These are phyloP conservation scores for Claviceps maximensis DNA, from an alignment of 2,329 filamentous ascomycete genomes.

Conservation along the genomic window DNA sequence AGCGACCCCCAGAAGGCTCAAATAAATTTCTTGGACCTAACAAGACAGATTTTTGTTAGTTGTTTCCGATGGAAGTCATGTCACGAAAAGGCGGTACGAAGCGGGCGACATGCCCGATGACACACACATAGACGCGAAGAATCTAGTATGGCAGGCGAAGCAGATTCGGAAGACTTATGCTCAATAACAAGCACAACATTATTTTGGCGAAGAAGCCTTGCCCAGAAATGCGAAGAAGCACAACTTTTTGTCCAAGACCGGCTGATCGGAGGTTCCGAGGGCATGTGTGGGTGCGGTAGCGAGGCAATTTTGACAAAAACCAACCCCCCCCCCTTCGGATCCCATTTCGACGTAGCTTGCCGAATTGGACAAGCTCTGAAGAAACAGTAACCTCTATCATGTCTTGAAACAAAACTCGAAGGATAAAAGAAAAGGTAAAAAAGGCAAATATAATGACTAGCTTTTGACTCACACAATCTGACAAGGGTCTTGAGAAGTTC, in stretches of 20 bases:
- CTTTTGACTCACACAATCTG: not conserved
- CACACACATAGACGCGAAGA: not conserved
- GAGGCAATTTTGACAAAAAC: not conserved
- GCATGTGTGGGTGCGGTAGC: not conserved
- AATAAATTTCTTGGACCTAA: not conserved
- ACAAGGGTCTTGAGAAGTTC: not conserved
- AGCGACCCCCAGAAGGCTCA: not conserved
- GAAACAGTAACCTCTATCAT: not conserved
- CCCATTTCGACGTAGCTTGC: not conserved
- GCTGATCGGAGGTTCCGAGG: not conserved
- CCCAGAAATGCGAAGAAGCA: not conserved
- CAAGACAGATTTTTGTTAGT: not conserved
- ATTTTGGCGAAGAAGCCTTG: not conserved
- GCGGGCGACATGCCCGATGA: not conserved
- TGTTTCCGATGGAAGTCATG: no score
- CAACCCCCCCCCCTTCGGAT: not conserved
- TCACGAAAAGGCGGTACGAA: not conserved
- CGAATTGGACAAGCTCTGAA: not conserved
- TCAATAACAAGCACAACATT: not conserved
- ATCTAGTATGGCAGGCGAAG: not conserved
- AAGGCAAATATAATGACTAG: not conserved
- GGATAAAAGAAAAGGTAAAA: not conserved
- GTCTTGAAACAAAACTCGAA: not conserved
- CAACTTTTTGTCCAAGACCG: no score
- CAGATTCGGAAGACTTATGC: not conserved